These are phyloP conservation scores for Tetrapyrgos nigripes DNA, from an alignment of 1,284 basidiomycete genomes.

Conservation along the genomic window DNA sequence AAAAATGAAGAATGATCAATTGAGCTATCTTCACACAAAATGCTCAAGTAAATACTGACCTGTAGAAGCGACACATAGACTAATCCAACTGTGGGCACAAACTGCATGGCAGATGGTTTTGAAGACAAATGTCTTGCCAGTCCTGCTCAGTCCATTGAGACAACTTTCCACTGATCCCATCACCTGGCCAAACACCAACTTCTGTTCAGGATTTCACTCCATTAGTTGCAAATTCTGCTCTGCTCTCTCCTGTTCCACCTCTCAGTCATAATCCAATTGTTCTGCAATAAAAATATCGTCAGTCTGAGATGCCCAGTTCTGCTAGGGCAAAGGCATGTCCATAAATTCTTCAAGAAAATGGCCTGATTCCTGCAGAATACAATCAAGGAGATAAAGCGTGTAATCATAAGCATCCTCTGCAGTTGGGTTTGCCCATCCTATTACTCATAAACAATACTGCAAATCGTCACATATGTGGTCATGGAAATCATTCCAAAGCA, in stretches of 20 bases:
- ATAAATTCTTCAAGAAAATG: slow-evolving; percentile 23
- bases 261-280: slow-evolving; percentile 36
- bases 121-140: slow-evolving; percentile 56
- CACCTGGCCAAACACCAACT: slow-evolving; percentile 37
- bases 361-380: slow-evolving; percentile 28
- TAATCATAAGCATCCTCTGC: too few species aligned
- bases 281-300: slow-evolving; percentile 45
- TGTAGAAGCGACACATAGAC: slow-evolving; percentile 52
- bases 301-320: slow-evolving; percentile 30
- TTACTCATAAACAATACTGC: slow-evolving; percentile 19
- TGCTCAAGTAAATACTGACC: too few species aligned
- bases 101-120: slow-evolving; percentile 43
- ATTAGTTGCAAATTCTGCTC: slow-evolving; percentile 26
- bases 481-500: slow-evolving; percentile 44
- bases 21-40: too few species aligned
- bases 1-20: too few species aligned
- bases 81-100: slow-evolving; percentile 32
- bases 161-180: slow-evolving; percentile 32
- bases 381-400: slow-evolving; percentile 37
- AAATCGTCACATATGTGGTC: slow-evolving; percentile 48
- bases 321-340: slow-evolving; percentile 27
- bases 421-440: slow-evolving; percentile 18
- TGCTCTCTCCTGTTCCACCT: slow-evolving; percentile 23
- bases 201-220: slow-evolving; percentile 48
- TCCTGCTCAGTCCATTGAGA: slow-evolving; percentile 51